Conservation (phyloP, 2,329 filamentous ascomycete genomes). For the Penicillium polonicum region DNA sequence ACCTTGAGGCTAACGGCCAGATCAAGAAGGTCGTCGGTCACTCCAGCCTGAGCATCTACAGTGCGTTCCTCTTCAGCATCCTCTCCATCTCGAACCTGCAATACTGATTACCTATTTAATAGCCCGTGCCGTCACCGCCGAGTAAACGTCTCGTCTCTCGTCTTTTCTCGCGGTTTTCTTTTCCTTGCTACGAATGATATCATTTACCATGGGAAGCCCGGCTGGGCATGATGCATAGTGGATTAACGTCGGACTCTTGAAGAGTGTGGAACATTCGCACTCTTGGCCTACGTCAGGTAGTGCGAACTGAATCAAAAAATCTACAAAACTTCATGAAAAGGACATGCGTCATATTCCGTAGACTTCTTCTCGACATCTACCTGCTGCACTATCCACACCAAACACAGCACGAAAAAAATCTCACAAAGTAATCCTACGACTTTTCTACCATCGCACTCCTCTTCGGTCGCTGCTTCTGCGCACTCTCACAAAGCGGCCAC, state of each 20-base stretch:
- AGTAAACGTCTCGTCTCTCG: constrained; percentile 41
- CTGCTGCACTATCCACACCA: not conserved
- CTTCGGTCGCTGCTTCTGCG: constrained; percentile 64
- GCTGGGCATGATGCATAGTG: constrained; percentile 40
- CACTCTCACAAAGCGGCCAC: constrained; percentile 68
- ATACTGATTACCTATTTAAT: constrained; percentile 13
- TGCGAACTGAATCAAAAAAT: constrained; percentile 34
- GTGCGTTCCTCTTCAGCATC: constrained; percentile 50
- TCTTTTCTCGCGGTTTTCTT: constrained; percentile 39
- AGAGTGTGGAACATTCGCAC: constrained; percentile 32
- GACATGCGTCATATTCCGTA: constrained; percentile 9
- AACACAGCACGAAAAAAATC: not conserved
- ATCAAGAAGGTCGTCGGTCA: constrained; percentile 98
- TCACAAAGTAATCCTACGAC: constrained; percentile 3
- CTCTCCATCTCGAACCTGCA: no score
- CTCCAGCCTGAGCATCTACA: constrained; percentile 99
- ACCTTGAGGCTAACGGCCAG: constrained; percentile 95
- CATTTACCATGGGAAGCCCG: constrained; percentile 38
- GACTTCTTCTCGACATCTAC: constrained; percentile 1
- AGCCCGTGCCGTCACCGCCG: constrained; percentile 47
- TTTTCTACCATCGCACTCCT: constrained; percentile 35
- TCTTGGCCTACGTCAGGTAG: constrained; percentile 35
- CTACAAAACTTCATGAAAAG: constrained; percentile 27
- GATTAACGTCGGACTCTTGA: constrained; percentile 32
- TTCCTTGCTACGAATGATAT: constrained; percentile 42